Base-by-base conservation (phyloP, 2,329 filamentous ascomycete genomes). In the Blumeria hordei region DNA sequence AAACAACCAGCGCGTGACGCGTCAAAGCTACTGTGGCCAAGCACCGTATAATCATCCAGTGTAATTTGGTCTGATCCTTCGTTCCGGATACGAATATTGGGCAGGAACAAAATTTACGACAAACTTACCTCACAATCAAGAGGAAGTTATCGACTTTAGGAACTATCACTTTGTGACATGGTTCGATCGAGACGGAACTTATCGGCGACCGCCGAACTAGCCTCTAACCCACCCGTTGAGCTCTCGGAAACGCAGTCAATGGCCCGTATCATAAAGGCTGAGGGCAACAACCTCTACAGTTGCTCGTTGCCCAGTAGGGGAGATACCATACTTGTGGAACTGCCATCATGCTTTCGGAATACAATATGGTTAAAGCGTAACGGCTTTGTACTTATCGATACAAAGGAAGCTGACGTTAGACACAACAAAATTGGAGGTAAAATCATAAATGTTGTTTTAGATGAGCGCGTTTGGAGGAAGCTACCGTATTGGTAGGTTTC, bases 301-400 rank as follows among this genome's bases (percentile, higher is more conserved):
- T 86, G 90, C 64, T 74, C 81, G 64, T 71, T 88, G 34, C 80
- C 88, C 28, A 73, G 74, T 61, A 76, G 79, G 62, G 28, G 12
- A n/a, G 39, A 43, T 9, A 70, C 74, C 6, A 68, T 90, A 41
- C 71, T 93, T 16, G 81, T 88, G 21, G 88, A 95, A 71, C 77
- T 98, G 18, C 83, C 85, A 9, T 72, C 86, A 32, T 80, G 81
- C 43, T 95, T 96, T 66, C 84, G 90, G 58, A 92, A 86, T 60
- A 92, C 86, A 1, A 86, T 96, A 59, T 96, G 87, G 85, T 84
- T 96, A 67, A 88, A 85, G 68, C 80, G 87, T 16, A 85, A 88
- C 34, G 86, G 87, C 0, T 96, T 82, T 67, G 88, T 95, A 34
- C 70, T 96, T 10, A 75, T 94, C 12, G 85, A 96, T 60, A 82